Evolutionary conservation across 2,329 filamentous ascomycete species (phyloP).

Genomic region (Alternaria sp.): DNA sequence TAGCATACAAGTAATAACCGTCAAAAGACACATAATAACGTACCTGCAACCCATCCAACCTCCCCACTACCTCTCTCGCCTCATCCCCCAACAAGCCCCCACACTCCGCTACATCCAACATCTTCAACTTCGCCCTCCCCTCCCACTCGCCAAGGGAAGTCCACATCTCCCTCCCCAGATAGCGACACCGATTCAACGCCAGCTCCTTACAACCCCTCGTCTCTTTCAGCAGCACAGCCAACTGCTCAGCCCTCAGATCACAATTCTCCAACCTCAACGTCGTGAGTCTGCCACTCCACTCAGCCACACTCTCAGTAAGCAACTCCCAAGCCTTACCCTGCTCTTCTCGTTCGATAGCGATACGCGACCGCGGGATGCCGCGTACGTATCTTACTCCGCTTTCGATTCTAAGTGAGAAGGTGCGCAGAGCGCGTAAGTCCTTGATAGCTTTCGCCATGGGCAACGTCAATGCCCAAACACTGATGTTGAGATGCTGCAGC

Average conservation of each 20-base stretch:
- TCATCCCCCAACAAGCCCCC: slow-evolving; percentile 27
- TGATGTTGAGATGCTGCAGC: slow-evolving; percentile 37
- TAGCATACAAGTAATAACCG: background rate
- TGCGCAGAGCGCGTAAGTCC: slow-evolving; percentile 25
- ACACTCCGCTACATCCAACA: slow-evolving; percentile 31
- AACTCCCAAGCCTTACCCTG: slow-evolving; percentile 28
- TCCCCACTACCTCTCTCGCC: slow-evolving; percentile 1
- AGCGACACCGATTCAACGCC: slow-evolving; percentile 28
- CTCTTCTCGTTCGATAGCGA: slow-evolving; percentile 10
- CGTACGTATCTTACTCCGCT: slow-evolving; percentile 17
- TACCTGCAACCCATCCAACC: slow-evolving; percentile 31
- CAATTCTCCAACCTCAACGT: slow-evolving; percentile 31
- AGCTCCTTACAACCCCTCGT: slow-evolving; percentile 28
- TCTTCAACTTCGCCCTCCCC: slow-evolving; percentile 17
- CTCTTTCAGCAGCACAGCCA: slow-evolving; percentile 23
- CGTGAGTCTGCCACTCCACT: slow-evolving; percentile 25
- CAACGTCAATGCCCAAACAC: slow-evolving; percentile 35
- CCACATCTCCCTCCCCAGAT: slow-evolving; percentile 27
- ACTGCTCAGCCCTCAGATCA: slow-evolving; percentile 22
- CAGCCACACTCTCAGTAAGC: slow-evolving; percentile 4
- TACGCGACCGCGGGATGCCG: slow-evolving; percentile 14
- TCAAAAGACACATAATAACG: background rate
- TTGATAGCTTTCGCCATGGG: slow-evolving; percentile 32
- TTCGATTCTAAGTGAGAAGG: slow-evolving; percentile 36
- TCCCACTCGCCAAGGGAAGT: slow-evolving; percentile 28